phyloP scores from a whole-genome alignment of 2,329 filamentous ascomycete species.

The Xylariaceae sp. region DNA sequence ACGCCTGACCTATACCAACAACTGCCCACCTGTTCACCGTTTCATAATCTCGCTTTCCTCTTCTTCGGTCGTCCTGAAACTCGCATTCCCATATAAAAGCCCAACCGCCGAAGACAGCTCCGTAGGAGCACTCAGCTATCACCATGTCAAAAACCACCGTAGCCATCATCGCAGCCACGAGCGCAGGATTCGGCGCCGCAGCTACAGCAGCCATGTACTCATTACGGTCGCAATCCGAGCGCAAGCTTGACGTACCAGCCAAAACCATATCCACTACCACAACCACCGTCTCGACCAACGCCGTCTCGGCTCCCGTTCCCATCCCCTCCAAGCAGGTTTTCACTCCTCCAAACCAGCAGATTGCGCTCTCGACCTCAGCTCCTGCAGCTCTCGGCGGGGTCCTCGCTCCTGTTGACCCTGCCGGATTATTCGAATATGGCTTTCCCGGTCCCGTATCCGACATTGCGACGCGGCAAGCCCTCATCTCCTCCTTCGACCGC shows the following conservation, averaged over 20 bases:
- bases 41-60: slow-evolving; percentile 6
- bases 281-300: slow-evolving; percentile 31
- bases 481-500: slow-evolving; percentile 87
- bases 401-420: slow-evolving; percentile 59
- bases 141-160: slow-evolving; percentile 76
- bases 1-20: slow-evolving; percentile 20
- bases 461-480: slow-evolving; percentile 68
- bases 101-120: slow-evolving; percentile 12
- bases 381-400: slow-evolving; percentile 29
- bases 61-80: slow-evolving; percentile 5
- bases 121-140: slow-evolving; percentile 17
- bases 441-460: slow-evolving; percentile 90
- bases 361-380: slow-evolving; percentile 27
- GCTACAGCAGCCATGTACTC: slow-evolving; percentile 67
- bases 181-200: slow-evolving; percentile 72
- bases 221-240: slow-evolving; percentile 41
- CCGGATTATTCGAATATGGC: slow-evolving; percentile 77
- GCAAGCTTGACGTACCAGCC: slow-evolving; percentile 33
- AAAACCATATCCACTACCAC: slow-evolving; percentile 37
- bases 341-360: slow-evolving; percentile 29
- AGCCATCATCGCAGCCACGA: slow-evolving; percentile 70
- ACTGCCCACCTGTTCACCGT: slow-evolving; percentile 10
- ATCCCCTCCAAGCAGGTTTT: slow-evolving; percentile 59
- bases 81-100: slow-evolving; percentile 19
- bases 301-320: slow-evolving; percentile 33